Percentiles rank a stretch among this genome's conserved stretches.
Evolutionary conservation across 768 basidiomycete genomes (phyloP).

Genomic region (Termitomyces heimii): DNA sequence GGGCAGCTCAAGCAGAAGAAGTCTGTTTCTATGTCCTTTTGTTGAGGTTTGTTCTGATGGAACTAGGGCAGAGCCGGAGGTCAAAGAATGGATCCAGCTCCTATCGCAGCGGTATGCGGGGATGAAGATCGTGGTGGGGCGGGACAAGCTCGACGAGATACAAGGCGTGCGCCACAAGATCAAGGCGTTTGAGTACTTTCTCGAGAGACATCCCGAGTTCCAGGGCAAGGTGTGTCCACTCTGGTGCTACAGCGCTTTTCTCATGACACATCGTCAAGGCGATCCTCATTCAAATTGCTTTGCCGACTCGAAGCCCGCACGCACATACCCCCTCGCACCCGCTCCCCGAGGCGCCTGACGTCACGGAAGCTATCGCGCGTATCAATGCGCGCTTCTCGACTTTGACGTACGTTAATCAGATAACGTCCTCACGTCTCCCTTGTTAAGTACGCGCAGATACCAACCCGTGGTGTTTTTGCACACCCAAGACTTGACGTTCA

Average conservation of each 20-base stretch:
- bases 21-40: conserved; percentile 23
- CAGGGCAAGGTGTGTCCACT: conserved; percentile 52
- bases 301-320: conserved; percentile 75
- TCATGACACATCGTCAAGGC: conserved; percentile 33
- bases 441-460: conserved; percentile 18
- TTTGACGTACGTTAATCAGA: conserved; percentile 42
- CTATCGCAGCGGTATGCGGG: conserved; percentile 80
- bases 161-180: conserved; percentile 85
- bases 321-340: conserved; percentile 41
- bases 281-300: conserved; percentile 82
- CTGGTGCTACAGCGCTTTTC: neutral
- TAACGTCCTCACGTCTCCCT: neutral
- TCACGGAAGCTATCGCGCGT: conserved; percentile 70
- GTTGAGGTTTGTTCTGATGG: neutral
- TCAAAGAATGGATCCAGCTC: conserved; percentile 74
- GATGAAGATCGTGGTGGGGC: conserved; percentile 81
- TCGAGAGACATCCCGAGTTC: conserved; percentile 74
- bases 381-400: conserved; percentile 83
- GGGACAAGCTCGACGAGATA: conserved; percentile 86
- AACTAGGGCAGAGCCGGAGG: conserved; percentile 64
- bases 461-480: conserved; percentile 86
- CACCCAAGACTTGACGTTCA: conserved; percentile 79
- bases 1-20: conserved; percentile 58
- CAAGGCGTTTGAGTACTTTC: conserved; percentile 75
- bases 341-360: conserved; percentile 37